Evolutionary conservation across 371 early-diverging fungal species (phyloP), one percentile per base, ranked within the genome.

Genomic region (Saksenaea vasiformis): DNA sequence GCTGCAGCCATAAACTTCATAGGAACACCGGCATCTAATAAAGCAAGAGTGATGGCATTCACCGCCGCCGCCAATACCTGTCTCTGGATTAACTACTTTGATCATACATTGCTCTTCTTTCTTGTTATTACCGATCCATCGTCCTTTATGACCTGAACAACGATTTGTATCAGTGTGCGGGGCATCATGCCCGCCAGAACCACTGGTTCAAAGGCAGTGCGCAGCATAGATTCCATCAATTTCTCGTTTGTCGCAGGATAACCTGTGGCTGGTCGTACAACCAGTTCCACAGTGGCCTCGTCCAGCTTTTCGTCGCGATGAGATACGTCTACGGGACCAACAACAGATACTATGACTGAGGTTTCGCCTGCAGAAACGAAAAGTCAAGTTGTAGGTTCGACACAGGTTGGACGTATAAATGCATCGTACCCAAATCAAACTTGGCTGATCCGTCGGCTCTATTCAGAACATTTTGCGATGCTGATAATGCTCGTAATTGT

Each of bases 1-100:
- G 93, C 83, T 11, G 89, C 90, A 1, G 87, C 78, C 65, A 93
- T 84, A 10, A 82, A 74, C 47, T 84, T 89, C 66, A 97, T 68
- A 13, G 97, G 93, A n/a, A 97, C 82, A 34, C 95, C 97, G 10
- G 97, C 96, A 71, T 97, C 94, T 57, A 97, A 61, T 26, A 98
- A 83, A 0, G 97, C 96, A 66, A 97, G 64, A 8, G 89, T 77
- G 0, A 89, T 85, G 0, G 95, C 95, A 68, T 96, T 97, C 37
- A 95, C 84, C 0, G 93, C 87, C 7, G 92, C 85, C 9, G 96
- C 76, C 28, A 92, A 71, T 24, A 88, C 81, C 90, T 87, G 64
- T 22, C n/a, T 22, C 38, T 24, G 26, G 17, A 17, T 55, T 28
- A 19, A 13, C n/a, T 66, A 53, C 13, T 58, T 41, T 60, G 28